These are phyloP conservation scores for Tetrahymena borealis DNA, from an alignment of 73 alveolate species.

Conservation along the genomic window DNA sequence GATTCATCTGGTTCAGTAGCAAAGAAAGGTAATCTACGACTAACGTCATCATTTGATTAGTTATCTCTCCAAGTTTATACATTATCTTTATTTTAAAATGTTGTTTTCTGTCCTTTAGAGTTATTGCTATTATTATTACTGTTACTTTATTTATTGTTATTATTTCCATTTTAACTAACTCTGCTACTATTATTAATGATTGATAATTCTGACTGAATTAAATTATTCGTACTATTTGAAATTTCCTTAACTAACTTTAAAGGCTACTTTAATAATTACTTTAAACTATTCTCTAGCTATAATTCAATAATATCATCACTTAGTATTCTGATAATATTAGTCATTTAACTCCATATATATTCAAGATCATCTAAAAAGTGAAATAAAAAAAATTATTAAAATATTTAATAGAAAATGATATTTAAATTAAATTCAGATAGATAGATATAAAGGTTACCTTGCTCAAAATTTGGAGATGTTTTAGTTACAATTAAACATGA, in stretches of 20 bases:
- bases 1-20: background rate
- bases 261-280: background rate
- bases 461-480: background rate
- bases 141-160: background rate
- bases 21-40: background rate
- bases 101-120: background rate
- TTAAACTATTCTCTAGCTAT: background rate
- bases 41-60: background rate
- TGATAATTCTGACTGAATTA: background rate
- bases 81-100: background rate
- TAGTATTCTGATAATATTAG: background rate
- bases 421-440: too few species aligned
- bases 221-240: background rate
- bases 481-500: background rate
- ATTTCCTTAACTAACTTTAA: background rate
- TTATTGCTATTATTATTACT: background rate
- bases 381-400: background rate
- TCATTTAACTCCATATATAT: background rate
- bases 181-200: background rate
- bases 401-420: background rate
- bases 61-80: background rate
- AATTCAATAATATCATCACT: background rate
- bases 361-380: background rate
- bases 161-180: background rate
- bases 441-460: background rate